These are phyloP conservation scores for Fusarium longipes DNA, from an alignment of 2,329 filamentous ascomycete genomes.

Conservation along the genomic window DNA sequence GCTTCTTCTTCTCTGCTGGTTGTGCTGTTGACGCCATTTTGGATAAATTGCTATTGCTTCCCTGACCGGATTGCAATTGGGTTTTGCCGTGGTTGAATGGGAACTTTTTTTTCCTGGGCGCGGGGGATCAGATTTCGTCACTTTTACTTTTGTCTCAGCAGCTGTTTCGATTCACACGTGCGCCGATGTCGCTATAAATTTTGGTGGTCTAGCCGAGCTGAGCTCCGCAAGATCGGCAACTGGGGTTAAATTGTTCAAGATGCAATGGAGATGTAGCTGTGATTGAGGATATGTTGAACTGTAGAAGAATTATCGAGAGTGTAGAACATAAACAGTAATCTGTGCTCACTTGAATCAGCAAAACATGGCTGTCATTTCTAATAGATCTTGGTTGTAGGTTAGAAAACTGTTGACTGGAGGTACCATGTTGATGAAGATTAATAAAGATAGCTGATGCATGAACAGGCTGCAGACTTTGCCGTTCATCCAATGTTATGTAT, in stretches of 20 bases:
- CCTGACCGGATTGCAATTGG: slow-evolving; percentile 5
- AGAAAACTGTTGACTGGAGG: too few species aligned
- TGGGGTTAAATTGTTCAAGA: not conserved
- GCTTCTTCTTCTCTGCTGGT: slow-evolving; percentile 51
- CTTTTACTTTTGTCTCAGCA: slow-evolving; percentile 19
- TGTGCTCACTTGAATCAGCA: too few species aligned
- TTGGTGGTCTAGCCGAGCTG: slow-evolving; percentile 12
- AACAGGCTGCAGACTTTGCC: too few species aligned
- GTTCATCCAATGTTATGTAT: too few species aligned
- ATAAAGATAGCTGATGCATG: too few species aligned
- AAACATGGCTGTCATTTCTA: too few species aligned
- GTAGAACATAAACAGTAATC: too few species aligned
- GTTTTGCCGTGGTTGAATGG: not conserved
- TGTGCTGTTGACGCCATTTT: slow-evolving; percentile 48
- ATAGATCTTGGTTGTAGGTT: too few species aligned
- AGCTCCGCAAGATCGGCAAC: not conserved
- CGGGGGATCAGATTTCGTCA: slow-evolving; percentile 44
- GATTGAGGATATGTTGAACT: too few species aligned
- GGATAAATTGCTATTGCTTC: slow-evolving; percentile 1
- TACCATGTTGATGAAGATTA: too few species aligned
- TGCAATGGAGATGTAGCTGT: not conserved
- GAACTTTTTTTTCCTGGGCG: slow-evolving; percentile 28
- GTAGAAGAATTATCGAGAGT: not conserved
- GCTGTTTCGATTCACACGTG: slow-evolving; percentile 27
- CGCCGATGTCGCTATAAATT: slow-evolving; percentile 43